Conservation (phyloP, 2,329 filamentous ascomycete species). For the Cladosporium cucumerinum region DNA sequence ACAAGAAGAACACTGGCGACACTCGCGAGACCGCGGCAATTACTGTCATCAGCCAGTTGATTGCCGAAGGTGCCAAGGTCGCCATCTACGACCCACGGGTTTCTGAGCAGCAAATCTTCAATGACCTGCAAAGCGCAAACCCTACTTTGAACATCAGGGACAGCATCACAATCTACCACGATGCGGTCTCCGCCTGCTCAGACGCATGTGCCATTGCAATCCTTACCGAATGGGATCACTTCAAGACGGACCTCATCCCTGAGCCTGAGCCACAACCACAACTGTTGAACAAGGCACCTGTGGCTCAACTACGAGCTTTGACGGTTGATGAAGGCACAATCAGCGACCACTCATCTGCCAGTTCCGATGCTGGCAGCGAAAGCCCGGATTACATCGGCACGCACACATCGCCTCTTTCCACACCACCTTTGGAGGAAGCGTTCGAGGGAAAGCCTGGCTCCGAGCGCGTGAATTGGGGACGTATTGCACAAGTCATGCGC, state of each 20-base stretch:
- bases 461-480: constrained; percentile 22
- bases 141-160: constrained; percentile 23
- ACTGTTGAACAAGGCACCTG: not conserved
- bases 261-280: constrained; percentile 1
- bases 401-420: constrained; percentile 19
- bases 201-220: constrained; percentile 32
- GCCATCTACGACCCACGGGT: constrained; percentile 62
- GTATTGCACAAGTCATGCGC: constrained; percentile 28
- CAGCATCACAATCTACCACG: constrained; percentile 26
- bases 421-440: constrained; percentile 12
- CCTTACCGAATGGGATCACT: constrained; percentile 33
- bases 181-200: constrained; percentile 31
- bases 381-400: constrained; percentile 4
- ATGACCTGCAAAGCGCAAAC: constrained; percentile 26
- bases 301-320: not conserved
- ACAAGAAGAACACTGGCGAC: constrained; percentile 75
- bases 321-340: constrained; percentile 17
- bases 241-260: constrained; percentile 24
- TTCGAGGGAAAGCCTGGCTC: constrained; percentile 11
- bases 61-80: constrained; percentile 57
- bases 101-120: constrained; percentile 30
- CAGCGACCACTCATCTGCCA: constrained; percentile 11
- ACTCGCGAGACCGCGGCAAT: constrained; percentile 67
- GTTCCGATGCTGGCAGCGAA: constrained; percentile 12
- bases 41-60: constrained; percentile 62